A percentile compares a stretch with the other conserved stretches of the same genome.
phyloP scores from a whole-genome alignment of 1,284 basidiomycete genomes.

The Microbotryum intermedium region DNA sequence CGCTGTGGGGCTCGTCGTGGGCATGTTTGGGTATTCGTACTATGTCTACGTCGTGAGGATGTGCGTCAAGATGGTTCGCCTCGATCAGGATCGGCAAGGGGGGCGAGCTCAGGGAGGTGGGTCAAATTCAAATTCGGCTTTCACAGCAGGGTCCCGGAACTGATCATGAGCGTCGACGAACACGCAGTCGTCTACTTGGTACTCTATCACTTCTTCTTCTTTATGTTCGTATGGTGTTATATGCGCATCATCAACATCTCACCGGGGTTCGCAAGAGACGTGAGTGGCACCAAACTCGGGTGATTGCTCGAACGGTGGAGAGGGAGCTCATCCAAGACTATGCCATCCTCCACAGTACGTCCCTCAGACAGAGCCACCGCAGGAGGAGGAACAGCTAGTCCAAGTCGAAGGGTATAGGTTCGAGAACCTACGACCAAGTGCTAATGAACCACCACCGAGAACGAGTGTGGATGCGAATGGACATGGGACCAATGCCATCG shows the following conservation, averaged over 20 bases:
- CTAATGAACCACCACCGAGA: neutral
- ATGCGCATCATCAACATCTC: slow-evolving; percentile 18
- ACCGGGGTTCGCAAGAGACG: slow-evolving; percentile 31
- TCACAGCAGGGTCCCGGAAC: too few species aligned
- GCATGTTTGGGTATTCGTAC: slow-evolving; percentile 24
- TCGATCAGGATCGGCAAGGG: slow-evolving; percentile 17
- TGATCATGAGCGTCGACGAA: neutral
- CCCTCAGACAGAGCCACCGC: slow-evolving; percentile 21
- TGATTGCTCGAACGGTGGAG: too few species aligned
- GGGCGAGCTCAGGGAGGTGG: slow-evolving; percentile 26
- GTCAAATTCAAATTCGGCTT: slow-evolving; percentile 2
- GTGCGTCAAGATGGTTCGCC: slow-evolving; percentile 28
- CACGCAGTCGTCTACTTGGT: slow-evolving; percentile 29
- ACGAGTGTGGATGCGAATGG: neutral
- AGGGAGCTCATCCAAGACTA: neutral
- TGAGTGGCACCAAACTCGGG: neutral
- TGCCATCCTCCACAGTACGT: slow-evolving; percentile 8
- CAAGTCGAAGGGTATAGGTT: slow-evolving; percentile 12
- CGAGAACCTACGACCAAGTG: slow-evolving; percentile 1
- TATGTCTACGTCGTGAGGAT: slow-evolving; percentile 32
- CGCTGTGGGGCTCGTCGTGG: slow-evolving; percentile 20
- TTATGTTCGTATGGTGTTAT: slow-evolving; percentile 31
- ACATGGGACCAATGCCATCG: too few species aligned
- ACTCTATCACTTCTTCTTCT: slow-evolving; percentile 31
- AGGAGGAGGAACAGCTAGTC: slow-evolving; percentile 18